Evolutionary conservation across 2,329 filamentous ascomycete species (phyloP).

Genomic region (Monascus ruber): DNA sequence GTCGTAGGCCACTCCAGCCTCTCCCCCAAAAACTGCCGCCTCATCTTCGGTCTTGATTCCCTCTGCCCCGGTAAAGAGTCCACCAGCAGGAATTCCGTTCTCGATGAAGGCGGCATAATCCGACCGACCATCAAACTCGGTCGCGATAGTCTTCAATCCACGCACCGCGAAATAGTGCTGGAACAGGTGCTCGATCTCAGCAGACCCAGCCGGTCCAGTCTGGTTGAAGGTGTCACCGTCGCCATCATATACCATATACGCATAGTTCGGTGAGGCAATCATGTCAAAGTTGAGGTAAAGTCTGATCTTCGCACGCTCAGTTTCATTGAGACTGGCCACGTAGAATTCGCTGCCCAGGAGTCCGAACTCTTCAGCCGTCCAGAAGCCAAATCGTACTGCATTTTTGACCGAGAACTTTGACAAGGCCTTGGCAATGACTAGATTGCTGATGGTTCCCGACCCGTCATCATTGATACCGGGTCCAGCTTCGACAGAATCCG

Average conservation of each 20-base stretch:
- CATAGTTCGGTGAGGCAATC: conserved; percentile 54
- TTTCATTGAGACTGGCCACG: conserved; percentile 36
- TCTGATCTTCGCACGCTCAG: conserved; percentile 47
- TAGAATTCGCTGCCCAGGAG: conserved; percentile 51
- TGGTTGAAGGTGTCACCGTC: conserved; percentile 37
- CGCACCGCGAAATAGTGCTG: conserved; percentile 53
- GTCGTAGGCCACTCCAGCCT: conserved; percentile 48
- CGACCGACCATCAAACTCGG: conserved; percentile 65
- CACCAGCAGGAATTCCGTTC: conserved; percentile 60
- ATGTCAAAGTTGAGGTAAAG: conserved; percentile 64
- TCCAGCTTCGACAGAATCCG: conserved; percentile 49
- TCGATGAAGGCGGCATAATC: conserved; percentile 71
- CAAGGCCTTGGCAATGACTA: conserved; percentile 51
- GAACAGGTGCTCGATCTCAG: conserved; percentile 57
- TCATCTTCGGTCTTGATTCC: conserved; percentile 61
- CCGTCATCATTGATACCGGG: conserved; percentile 72
- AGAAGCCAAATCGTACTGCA: conserved; percentile 55
- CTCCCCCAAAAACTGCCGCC: conserved; percentile 57
- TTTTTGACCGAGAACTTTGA: conserved; percentile 63
- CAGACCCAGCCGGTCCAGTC: conserved; percentile 50
- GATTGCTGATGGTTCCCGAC: conserved; percentile 51
- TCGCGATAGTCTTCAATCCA: conserved; percentile 56
- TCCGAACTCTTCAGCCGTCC: conserved; percentile 53
- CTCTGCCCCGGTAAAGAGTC: conserved; percentile 68
- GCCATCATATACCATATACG: conserved; percentile 43